These are phyloP conservation scores for Paecilomyces dactylethromorphus DNA, from an alignment of 2,329 filamentous ascomycete genomes.

Conservation along the genomic window DNA sequence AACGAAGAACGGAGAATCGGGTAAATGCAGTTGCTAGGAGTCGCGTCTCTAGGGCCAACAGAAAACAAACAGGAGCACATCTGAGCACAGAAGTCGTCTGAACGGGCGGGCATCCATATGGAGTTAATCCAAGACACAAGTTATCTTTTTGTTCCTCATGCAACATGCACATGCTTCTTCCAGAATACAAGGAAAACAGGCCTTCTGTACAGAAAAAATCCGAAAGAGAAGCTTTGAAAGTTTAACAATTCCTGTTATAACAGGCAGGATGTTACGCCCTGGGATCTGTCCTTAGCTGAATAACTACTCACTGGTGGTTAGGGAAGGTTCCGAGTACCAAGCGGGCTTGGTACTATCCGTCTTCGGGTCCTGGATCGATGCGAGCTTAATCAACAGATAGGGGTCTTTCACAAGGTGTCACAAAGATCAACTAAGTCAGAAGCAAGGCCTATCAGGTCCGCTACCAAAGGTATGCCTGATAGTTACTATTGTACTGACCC, in stretches of 20 bases:
- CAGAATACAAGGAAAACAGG: not conserved
- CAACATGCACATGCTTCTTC: not conserved
- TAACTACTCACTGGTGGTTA: too few species aligned
- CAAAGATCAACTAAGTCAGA: too few species aligned
- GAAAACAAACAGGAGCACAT: not conserved
- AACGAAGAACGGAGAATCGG: not conserved
- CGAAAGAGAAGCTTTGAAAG: not conserved
- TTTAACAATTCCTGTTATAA: not conserved
- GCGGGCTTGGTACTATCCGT: too few species aligned
- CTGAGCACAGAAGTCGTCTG: not conserved
- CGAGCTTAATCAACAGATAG: too few species aligned
- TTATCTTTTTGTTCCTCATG: not conserved
- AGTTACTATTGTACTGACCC: too few species aligned
- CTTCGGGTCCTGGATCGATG: too few species aligned
- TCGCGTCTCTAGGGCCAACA: not conserved
- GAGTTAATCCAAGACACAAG: not conserved
- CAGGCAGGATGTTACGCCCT: too few species aligned
- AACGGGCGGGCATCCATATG: not conserved
- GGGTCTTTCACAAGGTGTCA: too few species aligned
- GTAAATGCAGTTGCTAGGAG: not conserved
- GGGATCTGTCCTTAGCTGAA: too few species aligned
- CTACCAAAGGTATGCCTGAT: too few species aligned
- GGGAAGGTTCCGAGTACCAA: too few species aligned
- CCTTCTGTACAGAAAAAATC: not conserved
- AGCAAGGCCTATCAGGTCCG: too few species aligned